Evolutionary conservation across 306 rosid genomes (phyloP), one percentile per base, ranked within the genome.

Genomic region (Rosa lucieae): DNA sequence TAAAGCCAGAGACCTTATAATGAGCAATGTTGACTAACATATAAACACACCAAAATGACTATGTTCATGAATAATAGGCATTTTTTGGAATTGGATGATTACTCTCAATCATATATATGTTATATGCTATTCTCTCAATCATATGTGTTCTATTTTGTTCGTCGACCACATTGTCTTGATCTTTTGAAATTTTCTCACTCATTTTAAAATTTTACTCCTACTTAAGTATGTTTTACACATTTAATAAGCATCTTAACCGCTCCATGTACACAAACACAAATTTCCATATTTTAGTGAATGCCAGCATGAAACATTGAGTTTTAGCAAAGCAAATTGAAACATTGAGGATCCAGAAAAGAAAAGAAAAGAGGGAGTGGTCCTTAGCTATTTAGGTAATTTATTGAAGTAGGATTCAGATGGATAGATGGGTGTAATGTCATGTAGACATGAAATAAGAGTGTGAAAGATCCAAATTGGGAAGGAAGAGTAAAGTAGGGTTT

Each of bases 11-110:
- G 67, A 84, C 88, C 82, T 79, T 82, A 76, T 63, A 37, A 88
- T 83, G 81, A 48, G 48, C 78, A 53, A n/a, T 88, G 84, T 29
- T 78, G 78, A 83, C 81, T 85, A 83, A 53, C 86, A 76, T 68
- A 83, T 81, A 75, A 81, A 81, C 87, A 85, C 72, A 82, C 80
- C 66, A 67, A 78, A 61, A 83, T 85, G 84, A 87, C 72, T 80
- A 73, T 82, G 87, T 78, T 87, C 26, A 29, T 63, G 48, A 52
- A 48, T 35, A 14, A 17, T 56, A 39, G 51, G 35, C 29, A 9
- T 55, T 32, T 78, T 65, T 29, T 62, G 32, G 23, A n/a, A 29
- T 43, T 44, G 61, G 80, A 23, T 13, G 12, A 67, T 15, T 42
- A 62, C 35, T 58, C 26, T 56, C 71, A 72, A 80, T 72, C 87